Evolutionary conservation across 192 early-diverging fungal genomes (phyloP), one percentile per base, ranked within the genome.

Genomic region (Podila epigama): DNA sequence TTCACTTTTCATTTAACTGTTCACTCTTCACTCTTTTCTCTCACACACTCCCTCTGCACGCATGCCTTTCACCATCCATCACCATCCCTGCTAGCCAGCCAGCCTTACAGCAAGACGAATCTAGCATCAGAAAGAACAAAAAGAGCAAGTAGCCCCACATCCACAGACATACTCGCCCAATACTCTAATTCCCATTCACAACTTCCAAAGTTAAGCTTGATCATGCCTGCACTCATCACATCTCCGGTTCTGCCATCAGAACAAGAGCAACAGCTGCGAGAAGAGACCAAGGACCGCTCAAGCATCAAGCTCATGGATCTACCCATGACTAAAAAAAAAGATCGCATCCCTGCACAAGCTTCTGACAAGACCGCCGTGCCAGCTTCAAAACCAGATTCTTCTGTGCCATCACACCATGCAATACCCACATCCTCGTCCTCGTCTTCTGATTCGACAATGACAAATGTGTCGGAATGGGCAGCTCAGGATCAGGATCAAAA

Each of bases 281-380:
- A n/a, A n/a, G 44, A 53, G 13, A 25, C 63, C 36, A 77, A 77
- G 60, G 66, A 77, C 48, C 66, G 73, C 16, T 51, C 60, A 7
- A 66, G 63, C 27, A 77, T 77, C 51, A 68, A 68, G 50, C 73
- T 77, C 66, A 77, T 77, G 73, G 66, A 77, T 61, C 53, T 77
- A 16, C 73, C 73, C 37, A 63, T 75, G 71, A 27, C 41, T 16
- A 51, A 28, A 36, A 75, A 75, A 16, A 75, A 73, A 57, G 41
- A 18, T 12, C 60, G 58, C 13, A 51, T 51, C 40, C 40, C 16
- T 16, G 40, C 40, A 41, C 40, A 41, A 41, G n/a, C n/a, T n/a
- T n/a, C n/a, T n/a, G n/a, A n/a, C n/a, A n/a, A n/a, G n/a, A n/a
- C n/a, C n/a, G n/a, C n/a, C n/a, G n/a, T n/a, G n/a, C n/a, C n/a